These are phyloP conservation scores for Paramarasmius palmivorus DNA, from an alignment of 1,284 basidiomycete species.

Conservation along the genomic window DNA sequence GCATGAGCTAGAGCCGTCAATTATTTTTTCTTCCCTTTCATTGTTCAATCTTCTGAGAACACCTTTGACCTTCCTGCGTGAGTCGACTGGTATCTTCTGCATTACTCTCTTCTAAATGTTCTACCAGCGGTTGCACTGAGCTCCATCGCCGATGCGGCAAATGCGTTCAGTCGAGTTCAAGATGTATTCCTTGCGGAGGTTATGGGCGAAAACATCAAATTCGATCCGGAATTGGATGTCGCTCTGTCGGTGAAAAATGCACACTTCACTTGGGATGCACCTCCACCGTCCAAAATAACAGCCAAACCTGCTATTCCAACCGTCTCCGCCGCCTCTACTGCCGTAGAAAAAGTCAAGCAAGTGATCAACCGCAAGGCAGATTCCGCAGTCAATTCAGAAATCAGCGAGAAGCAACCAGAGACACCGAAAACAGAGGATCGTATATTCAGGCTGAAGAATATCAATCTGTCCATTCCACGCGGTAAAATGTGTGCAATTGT, in stretches of 20 bases:
- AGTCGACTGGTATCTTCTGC: neutral
- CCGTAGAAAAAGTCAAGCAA: neutral
- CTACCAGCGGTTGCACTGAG: neutral
- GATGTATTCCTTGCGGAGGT: conserved; percentile 2
- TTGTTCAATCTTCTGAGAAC: neutral
- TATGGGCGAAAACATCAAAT: neutral
- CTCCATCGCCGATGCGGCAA: neutral
- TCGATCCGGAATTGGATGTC: neutral
- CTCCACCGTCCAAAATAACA: neutral
- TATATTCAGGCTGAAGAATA: conserved; percentile 3
- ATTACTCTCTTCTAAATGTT: neutral
- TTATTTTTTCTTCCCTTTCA: conserved; percentile 10
- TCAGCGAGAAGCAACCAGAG: neutral
- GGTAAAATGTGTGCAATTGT: neutral
- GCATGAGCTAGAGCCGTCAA: neutral
- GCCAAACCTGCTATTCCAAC: neutral
- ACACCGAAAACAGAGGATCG: neutral
- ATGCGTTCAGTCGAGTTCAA: neutral
- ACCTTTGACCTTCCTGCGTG: conserved; percentile 1
- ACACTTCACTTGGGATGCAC: neutral
- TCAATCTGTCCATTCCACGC: conserved; percentile 1
- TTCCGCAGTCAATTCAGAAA: neutral
- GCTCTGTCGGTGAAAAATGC: neutral
- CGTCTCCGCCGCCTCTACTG: neutral
- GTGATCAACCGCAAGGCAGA: neutral